phyloP scores from a whole-genome alignment of 352 stramenopile species.

The Globisporangium cederbergense region DNA sequence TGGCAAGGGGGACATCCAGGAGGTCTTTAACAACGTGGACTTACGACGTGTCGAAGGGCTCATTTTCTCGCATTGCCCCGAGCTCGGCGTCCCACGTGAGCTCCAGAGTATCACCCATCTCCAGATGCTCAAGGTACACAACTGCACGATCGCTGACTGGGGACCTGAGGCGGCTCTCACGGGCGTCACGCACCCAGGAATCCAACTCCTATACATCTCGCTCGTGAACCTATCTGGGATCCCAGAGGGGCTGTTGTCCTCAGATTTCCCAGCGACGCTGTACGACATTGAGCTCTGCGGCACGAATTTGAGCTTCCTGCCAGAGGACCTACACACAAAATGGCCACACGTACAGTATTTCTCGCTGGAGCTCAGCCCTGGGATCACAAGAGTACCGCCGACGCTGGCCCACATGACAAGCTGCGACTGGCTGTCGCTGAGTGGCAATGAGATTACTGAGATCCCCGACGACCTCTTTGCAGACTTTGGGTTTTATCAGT shows the following conservation, averaged over 20 bases:
- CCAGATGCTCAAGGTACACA: slow-evolving; percentile 24
- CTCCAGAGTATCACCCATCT: slow-evolving; percentile 18
- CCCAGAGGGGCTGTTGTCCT: slow-evolving; percentile 4
- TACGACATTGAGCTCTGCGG: slow-evolving; percentile 11
- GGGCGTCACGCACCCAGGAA: neutral
- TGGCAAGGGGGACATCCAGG: neutral
- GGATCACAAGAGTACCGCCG: slow-evolving; percentile 3
- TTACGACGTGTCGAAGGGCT: slow-evolving; percentile 13
- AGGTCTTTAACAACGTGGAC: neutral
- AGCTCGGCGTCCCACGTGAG: slow-evolving; percentile 13
- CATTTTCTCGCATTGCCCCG: slow-evolving; percentile 20
- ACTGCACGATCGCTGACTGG: slow-evolving; percentile 19
- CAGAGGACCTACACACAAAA: slow-evolving; percentile 10
- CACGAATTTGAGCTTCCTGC: slow-evolving; percentile 9
- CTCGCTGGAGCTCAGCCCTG: slow-evolving; percentile 9
- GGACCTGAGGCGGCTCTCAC: slow-evolving; percentile 11
- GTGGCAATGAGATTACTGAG: slow-evolving; percentile 2
- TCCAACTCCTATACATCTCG: slow-evolving; percentile 19
- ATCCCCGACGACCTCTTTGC: slow-evolving; percentile 5
- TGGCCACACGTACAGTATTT: slow-evolving; percentile 11
- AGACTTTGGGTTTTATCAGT: slow-evolving; percentile 4
- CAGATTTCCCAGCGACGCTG: slow-evolving; percentile 8
- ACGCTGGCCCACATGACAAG: neutral
- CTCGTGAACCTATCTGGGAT: slow-evolving; percentile 21
- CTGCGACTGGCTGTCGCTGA: slow-evolving; percentile 14